Conservation (phyloP, 1,139 yeast species). For the Wickerhamiella pararugosa region DNA sequence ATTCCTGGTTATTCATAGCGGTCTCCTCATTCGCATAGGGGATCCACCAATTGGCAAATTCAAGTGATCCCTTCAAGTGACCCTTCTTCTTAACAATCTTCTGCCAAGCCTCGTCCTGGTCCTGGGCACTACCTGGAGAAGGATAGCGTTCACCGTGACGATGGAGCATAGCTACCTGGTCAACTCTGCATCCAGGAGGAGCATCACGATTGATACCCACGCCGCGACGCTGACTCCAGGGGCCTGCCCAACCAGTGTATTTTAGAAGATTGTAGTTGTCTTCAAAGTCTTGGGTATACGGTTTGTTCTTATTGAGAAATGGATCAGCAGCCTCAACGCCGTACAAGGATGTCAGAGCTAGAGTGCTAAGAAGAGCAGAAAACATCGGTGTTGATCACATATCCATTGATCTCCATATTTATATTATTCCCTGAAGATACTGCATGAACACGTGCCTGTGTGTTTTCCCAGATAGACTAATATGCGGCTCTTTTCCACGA, state of each 20-base stretch:
- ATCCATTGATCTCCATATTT: too few species aligned
- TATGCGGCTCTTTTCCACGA: too few species aligned
- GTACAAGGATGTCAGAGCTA: too few species aligned
- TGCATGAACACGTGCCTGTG: too few species aligned
- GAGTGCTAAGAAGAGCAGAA: too few species aligned
- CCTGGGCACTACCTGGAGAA: conserved; percentile 14
- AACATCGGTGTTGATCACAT: too few species aligned
- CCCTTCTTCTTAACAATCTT: conserved; percentile 18
- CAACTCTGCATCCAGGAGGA: conserved; percentile 40
- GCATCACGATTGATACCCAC: conserved; percentile 30
- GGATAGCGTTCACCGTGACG: conserved; percentile 74
- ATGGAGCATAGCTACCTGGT: conserved; percentile 47
- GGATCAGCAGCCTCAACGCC: conserved; percentile 7
- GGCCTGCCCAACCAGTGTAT: conserved; percentile 32
- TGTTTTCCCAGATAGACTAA: too few species aligned
- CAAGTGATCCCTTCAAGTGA: conserved; percentile 23
- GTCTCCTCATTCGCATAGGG: conserved; percentile 21
- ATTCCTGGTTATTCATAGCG: conserved; percentile 17
- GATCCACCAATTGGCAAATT: conserved; percentile 27
- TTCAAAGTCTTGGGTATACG: conserved; percentile 21
- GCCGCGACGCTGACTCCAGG: conserved; percentile 30
- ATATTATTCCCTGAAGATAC: too few species aligned
- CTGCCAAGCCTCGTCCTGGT: conserved; percentile 12
- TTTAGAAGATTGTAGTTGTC: conserved; percentile 24
- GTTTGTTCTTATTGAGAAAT: conserved; percentile 11